Base-by-base conservation (phyloP, 2,329 filamentous ascomycete species). In the Paecilomyces sp. region DNA sequence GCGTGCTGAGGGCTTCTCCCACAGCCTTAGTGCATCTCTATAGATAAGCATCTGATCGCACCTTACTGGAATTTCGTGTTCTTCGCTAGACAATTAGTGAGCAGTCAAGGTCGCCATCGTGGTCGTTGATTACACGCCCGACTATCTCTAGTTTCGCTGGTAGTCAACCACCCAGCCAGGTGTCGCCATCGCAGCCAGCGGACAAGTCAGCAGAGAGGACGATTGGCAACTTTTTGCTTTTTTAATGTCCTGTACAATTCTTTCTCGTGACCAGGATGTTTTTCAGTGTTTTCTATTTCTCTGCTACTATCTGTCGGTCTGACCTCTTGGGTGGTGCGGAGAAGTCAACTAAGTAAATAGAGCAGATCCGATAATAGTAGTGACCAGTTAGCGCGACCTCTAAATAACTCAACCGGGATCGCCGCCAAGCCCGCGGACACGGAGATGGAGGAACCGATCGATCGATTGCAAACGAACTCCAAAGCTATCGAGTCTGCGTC, bases 81-180 rank as follows among this genome's bases (percentile, higher is more conserved):
- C 41, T 47, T 47, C 41, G n/a, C 41, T 18, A 47, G 41, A 47
- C n/a, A 6, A 47, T 47, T 47, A 47, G 41, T 47, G 41, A 47
- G 41, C 25, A 28, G 25, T 47, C 51, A 13, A 30, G 13, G 22
- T 30, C 28, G 25, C 25, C 22, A 30, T 53, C 51, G 51, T 53
- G 51, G 51, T 53, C 51, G 51, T 53, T 28, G 51, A 53, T 53
- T 53, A 53, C 51, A 53, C 51, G 51, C 51, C 41, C 51, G 51
- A 53, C 24, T 13, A 53, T 53, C 51, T 30, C 51, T 53, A 53
- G 51, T 53, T 30, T 30, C 24, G 15, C n/a, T 47, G 41, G 18
- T 47, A 47, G 41, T 15, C n/a, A 18, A n/a, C n/a, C 41, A 47
- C 41, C 41, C 41, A 18, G 41, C 41, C 41, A 47, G 41, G 41